Conservation (phyloP, 768 basidiomycete genomes). For the Mycena latifolia region DNA sequence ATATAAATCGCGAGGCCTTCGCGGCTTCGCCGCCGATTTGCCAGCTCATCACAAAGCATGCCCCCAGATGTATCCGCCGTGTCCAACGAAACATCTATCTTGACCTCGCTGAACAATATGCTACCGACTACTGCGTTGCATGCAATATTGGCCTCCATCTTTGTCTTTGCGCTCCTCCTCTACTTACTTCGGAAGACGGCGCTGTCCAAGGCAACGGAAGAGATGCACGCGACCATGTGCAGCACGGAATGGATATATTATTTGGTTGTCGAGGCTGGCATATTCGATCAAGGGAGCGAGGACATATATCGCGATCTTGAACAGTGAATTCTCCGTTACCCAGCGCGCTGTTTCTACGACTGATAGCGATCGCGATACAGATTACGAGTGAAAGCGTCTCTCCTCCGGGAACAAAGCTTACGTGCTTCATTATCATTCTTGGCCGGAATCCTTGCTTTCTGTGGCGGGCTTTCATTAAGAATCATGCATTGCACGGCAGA, state of each 20-base stretch:
- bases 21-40: too few relatives aligned
- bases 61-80: slow-evolving; percentile 12
- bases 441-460: neutral
- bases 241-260: slow-evolving; percentile 16
- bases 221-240: neutral
- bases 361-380: neutral
- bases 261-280: slow-evolving; percentile 1
- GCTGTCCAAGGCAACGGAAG: slow-evolving; percentile 2
- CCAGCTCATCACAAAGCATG: neutral
- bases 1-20: too few relatives aligned
- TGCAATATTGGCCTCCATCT: neutral
- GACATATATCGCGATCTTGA: neutral
- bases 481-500: slow-evolving; percentile 17
- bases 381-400: slow-evolving; percentile 19
- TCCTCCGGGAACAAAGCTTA: slow-evolving; percentile 21
- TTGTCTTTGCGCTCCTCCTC: neutral
- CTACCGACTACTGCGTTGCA: slow-evolving; percentile 7
- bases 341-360: too few relatives aligned
- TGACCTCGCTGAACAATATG: slow-evolving; percentile 11
- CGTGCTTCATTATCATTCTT: slow-evolving; percentile 11
- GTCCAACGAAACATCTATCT: slow-evolving; percentile 21
- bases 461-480: slow-evolving; percentile 11
- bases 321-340: neutral
- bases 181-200: neutral
- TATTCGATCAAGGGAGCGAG: neutral